A percentile compares a stretch with the other conserved stretches of the same genome.
Conservation (phyloP, 441 rosid species). For the Arabidopsis lyrata region DNA sequence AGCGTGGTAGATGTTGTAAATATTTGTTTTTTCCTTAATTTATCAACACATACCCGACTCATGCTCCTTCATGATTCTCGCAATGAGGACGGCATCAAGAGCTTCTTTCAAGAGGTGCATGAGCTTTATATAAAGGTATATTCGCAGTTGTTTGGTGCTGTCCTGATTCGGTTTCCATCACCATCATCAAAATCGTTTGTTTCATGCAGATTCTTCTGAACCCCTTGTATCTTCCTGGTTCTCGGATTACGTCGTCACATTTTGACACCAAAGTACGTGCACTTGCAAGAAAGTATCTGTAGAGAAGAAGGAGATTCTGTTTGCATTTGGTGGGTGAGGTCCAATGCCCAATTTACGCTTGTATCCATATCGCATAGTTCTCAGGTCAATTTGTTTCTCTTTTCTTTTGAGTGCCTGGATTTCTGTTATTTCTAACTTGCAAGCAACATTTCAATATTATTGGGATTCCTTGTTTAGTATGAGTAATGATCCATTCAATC, state of each 20-base stretch:
- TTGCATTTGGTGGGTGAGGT: background rate
- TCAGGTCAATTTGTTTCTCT: no score
- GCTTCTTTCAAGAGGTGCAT: conserved; percentile 98
- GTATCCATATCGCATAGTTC: background rate
- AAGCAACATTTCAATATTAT: background rate
- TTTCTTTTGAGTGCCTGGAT: background rate
- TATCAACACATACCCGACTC: conserved; percentile 75
- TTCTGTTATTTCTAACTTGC: background rate
- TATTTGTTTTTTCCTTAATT: conserved; percentile 57
- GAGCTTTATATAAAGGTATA: conserved; percentile 94
- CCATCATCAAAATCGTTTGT: background rate
- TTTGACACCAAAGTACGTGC: conserved; percentile 95
- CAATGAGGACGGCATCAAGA: conserved; percentile 95
- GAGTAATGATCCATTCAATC: background rate
- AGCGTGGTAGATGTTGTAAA: background rate
- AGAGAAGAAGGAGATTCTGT: conserved; percentile 23
- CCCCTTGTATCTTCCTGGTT: conserved; percentile 92
- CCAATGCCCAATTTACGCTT: background rate
- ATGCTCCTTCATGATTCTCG: conserved; percentile 98
- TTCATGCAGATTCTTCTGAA: conserved; percentile 83
- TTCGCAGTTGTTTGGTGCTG: background rate
- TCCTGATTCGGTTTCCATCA: background rate
- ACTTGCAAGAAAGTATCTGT: conserved; percentile 90
- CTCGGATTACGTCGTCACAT: conserved; percentile 86
- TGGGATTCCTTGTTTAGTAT: conserved; percentile 8